These are phyloP conservation scores for Hylodesmum podocarpum DNA, from an alignment of 306 rosid species.

Conservation along the genomic window DNA sequence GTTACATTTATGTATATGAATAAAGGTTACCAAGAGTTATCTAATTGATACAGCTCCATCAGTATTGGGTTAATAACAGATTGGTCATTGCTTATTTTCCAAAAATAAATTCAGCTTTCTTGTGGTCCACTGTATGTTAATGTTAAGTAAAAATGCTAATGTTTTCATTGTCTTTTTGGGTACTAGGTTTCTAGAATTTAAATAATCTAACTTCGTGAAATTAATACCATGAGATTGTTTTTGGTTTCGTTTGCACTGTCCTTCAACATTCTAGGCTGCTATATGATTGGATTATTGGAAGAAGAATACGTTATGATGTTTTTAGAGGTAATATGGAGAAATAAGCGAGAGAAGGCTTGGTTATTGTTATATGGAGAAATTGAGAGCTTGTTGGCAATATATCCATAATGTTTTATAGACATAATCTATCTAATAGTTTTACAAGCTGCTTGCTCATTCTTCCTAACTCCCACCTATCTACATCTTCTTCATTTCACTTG, in stretches of 20 bases:
- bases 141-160: neutral
- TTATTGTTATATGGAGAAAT: neutral
- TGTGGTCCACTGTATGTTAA: neutral
- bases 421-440: conserved; percentile 13
- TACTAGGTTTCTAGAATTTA: neutral
- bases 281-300: neutral
- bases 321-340: conserved; percentile 7
- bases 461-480: neutral
- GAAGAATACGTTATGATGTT: conserved; percentile 9
- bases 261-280: conserved; percentile 15
- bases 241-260: conserved; percentile 7
- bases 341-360: neutral
- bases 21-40: conserved; percentile 8
- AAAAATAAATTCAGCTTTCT: neutral
- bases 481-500: conserved; percentile 2
- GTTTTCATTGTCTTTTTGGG: neutral
- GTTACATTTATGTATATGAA: conserved; percentile 17
- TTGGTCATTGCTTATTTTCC: neutral
- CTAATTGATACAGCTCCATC: neutral
- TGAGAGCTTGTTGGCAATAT: neutral
- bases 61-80: conserved; percentile 23
- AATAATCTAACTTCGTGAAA: conserved; percentile 21
- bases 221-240: neutral
- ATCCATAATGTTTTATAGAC: neutral
- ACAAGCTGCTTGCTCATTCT: conserved; percentile 16